Conservation (phyloP, 2,329 filamentous ascomycete species). For the Paracorniculantispora psalliotae region DNA sequence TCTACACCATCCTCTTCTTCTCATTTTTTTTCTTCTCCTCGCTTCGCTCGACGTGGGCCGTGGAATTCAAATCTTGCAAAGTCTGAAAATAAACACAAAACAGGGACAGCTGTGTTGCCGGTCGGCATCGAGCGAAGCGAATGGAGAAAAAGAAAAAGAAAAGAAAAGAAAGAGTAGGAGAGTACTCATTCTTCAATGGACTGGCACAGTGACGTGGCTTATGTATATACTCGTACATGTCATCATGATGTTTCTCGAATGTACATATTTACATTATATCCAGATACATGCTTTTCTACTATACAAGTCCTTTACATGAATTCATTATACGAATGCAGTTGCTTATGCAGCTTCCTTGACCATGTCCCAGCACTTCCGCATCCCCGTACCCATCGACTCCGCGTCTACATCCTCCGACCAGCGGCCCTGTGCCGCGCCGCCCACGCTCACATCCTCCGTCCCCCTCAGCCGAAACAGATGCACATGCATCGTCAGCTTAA, state of each 20-base stretch:
- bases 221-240: neutral
- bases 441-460: neutral
- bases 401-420: constrained; percentile 36
- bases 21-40: no score
- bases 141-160: neutral
- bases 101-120: neutral
- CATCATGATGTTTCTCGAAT: neutral
- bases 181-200: neutral
- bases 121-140: neutral
- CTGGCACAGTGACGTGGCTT: neutral
- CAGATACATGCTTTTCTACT: no score
- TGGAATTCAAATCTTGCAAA: neutral
- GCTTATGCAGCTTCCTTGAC: constrained; percentile 22
- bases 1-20: no score
- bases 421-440: constrained; percentile 27
- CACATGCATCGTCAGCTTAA: constrained; percentile 54
- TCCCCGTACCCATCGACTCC: constrained; percentile 54
- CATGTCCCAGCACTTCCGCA: constrained; percentile 53
- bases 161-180: constrained; percentile 19
- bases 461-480: constrained; percentile 41
- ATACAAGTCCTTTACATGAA: neutral
- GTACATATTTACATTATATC: neutral
- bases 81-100: neutral
- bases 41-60: no score
- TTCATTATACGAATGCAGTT: neutral